Conservation (phyloP, 257 asterid species). For the Buddleja alternifolia region DNA sequence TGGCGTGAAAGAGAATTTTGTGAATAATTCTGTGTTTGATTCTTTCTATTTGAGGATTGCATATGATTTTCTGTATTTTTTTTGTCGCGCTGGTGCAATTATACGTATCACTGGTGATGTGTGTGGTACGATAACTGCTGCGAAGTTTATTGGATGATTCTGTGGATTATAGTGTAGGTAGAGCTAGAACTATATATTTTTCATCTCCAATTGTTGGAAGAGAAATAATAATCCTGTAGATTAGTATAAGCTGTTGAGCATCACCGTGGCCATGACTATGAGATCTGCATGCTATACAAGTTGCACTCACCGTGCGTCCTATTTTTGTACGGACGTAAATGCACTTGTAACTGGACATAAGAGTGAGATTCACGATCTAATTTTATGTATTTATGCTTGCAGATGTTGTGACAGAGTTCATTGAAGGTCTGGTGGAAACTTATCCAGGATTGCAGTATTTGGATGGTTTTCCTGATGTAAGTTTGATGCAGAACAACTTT, state of each 20-base stretch:
- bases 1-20: conserved; percentile 19
- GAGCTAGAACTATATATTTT: not conserved
- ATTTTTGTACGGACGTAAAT: not conserved
- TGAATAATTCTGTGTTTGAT: conserved; percentile 21
- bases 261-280: conserved; percentile 6
- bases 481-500: not conserved
- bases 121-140: conserved; percentile 14
- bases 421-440: conserved; percentile 93
- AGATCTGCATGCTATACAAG: conserved; percentile 21
- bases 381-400: conserved; percentile 38
- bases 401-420: conserved; percentile 97
- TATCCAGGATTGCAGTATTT: conserved; percentile 92
- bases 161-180: not conserved
- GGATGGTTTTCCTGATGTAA: conserved; percentile 96
- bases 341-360: not conserved
- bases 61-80: not conserved
- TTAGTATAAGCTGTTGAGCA: not conserved
- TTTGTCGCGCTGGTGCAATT: conserved; percentile 12
- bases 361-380: conserved; percentile 8
- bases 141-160: conserved; percentile 11
- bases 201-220: conserved; percentile 11
- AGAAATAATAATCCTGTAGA: conserved; percentile 12
- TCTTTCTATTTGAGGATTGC: conserved; percentile 12
- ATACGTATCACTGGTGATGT: conserved; percentile 13
- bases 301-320: not conserved